phyloP scores from a whole-genome alignment of 495 filamentous ascomycete species.

The Extremus antarcticus region DNA sequence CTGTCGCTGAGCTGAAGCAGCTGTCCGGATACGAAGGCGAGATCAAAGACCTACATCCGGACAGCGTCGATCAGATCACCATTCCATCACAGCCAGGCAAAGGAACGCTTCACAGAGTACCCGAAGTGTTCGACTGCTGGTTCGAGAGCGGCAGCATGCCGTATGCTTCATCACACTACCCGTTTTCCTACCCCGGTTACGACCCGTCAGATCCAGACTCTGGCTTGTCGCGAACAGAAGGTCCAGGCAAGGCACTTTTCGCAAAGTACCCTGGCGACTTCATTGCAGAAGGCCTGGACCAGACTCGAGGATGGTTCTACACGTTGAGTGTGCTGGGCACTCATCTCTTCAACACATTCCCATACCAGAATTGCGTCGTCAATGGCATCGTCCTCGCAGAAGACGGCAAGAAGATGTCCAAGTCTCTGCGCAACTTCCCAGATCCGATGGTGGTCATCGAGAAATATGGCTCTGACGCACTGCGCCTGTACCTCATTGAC shows the following conservation, averaged over 20 bases:
- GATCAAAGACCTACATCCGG: conserved; percentile 82
- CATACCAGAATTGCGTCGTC: conserved; percentile 94
- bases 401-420: conserved; percentile 99
- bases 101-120: conserved; percentile 66
- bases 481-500: conserved; percentile 92
- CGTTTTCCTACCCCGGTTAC: conserved; percentile 63
- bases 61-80: conserved; percentile 92
- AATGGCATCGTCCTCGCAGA: conserved; percentile 93
- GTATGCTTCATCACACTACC: conserved; percentile 86
- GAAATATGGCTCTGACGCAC: conserved; percentile 84
- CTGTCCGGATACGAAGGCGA: conserved; percentile 78
- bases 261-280: conserved; percentile 89
- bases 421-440: conserved; percentile 94
- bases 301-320: conserved; percentile 97
- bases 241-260: conserved; percentile 52
- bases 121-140: conserved; percentile 98
- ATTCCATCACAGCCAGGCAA: conserved; percentile 90
- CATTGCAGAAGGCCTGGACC: conserved; percentile 91
- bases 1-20: conserved; percentile 73
- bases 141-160: conserved; percentile 94
- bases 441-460: conserved; percentile 78
- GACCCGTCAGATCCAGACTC: conserved; percentile 13
- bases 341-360: conserved; percentile 76
- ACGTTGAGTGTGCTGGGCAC: conserved; percentile 83
- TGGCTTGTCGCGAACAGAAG: conserved; percentile 13